phyloP scores from a whole-genome alignment of 2,329 filamentous ascomycete species.

The Rutstroemia sydowiana region DNA sequence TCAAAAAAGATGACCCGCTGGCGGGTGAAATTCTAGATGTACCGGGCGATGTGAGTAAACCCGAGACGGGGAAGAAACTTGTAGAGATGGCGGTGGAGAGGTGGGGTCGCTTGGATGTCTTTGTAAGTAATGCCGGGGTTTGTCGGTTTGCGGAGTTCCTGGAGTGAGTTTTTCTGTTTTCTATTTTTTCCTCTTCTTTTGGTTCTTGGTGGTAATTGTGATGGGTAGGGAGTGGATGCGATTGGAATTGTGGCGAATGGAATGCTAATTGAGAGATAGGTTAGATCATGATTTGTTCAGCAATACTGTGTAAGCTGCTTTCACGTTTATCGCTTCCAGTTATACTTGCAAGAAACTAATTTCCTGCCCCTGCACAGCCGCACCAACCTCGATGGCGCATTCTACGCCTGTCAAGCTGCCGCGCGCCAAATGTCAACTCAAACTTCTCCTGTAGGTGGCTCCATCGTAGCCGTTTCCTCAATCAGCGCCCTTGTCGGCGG shows the following conservation, averaged over 20 bases:
- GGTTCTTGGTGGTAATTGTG: not conserved
- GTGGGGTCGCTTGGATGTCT: constrained; percentile 62
- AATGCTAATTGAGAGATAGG: constrained; percentile 29
- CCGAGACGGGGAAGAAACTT: constrained; percentile 61
- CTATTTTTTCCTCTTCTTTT: constrained; percentile 8
- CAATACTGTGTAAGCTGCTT: constrained; percentile 46
- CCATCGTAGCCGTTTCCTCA: constrained; percentile 70
- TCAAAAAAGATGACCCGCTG: constrained; percentile 36
- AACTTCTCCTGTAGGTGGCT: constrained; percentile 52
- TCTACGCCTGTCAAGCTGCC: constrained; percentile 79
- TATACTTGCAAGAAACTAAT: not conserved
- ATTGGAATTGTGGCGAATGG: not conserved
- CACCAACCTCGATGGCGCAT: constrained; percentile 83
- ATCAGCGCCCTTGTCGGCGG: constrained; percentile 74
- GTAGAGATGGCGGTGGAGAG: constrained; percentile 57
- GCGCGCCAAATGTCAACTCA: constrained; percentile 71
- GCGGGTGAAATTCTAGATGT: constrained; percentile 56
- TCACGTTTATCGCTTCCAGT: not conserved
- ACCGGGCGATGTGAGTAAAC: constrained; percentile 69
- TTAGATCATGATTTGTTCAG: constrained; percentile 64
- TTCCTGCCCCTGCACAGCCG: constrained; percentile 25
- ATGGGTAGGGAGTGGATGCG: not conserved
- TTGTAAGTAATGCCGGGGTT: constrained; percentile 82
- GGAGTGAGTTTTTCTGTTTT: constrained; percentile 39
- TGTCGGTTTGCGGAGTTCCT: constrained; percentile 86